Conservation (phyloP, 2,329 filamentous ascomycete species). For the Berkeleyomyces rouxiae region DNA sequence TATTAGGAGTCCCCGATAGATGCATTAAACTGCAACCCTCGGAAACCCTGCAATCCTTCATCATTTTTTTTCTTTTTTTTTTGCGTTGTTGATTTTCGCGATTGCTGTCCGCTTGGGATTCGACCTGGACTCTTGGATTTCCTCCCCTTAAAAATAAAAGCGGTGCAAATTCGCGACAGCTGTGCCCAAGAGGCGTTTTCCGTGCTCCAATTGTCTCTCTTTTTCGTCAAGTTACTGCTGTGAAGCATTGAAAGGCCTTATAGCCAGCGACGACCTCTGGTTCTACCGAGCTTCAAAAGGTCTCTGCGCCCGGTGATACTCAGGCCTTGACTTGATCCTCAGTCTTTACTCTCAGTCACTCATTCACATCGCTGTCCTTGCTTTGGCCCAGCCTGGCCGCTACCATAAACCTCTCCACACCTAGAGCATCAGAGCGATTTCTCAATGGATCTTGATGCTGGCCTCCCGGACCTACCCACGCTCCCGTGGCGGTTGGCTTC, state of each 20-base stretch:
- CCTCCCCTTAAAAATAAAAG: not conserved
- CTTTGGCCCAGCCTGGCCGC: not conserved
- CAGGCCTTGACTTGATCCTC: not conserved
- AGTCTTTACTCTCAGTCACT: not conserved
- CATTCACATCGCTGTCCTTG: not conserved
- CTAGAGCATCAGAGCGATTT: not conserved
- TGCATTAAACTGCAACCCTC: not conserved
- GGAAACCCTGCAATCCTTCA: not conserved
- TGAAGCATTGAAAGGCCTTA: not conserved
- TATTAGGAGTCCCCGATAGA: not conserved
- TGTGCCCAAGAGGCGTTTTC: not conserved
- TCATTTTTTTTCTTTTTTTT: not conserved
- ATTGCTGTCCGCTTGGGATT: not conserved
- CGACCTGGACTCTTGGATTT: not conserved
- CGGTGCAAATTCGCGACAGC: not conserved
- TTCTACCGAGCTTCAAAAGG: too few relatives aligned
- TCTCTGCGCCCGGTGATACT: too few relatives aligned
- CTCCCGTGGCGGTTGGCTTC: conserved; percentile 58
- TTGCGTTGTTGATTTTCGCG: not conserved
- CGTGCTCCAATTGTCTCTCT: not conserved
- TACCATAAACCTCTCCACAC: not conserved
- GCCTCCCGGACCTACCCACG: conserved; percentile 30
- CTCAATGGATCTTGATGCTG: not conserved
- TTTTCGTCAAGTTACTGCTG: not conserved
- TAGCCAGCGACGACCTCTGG: not conserved